Percentiles rank a stretch among this genome's conserved stretches.
Evolutionary conservation across 208 protist genomes (phyloP).

Genomic region (Leishmania guyanensis): DNA sequence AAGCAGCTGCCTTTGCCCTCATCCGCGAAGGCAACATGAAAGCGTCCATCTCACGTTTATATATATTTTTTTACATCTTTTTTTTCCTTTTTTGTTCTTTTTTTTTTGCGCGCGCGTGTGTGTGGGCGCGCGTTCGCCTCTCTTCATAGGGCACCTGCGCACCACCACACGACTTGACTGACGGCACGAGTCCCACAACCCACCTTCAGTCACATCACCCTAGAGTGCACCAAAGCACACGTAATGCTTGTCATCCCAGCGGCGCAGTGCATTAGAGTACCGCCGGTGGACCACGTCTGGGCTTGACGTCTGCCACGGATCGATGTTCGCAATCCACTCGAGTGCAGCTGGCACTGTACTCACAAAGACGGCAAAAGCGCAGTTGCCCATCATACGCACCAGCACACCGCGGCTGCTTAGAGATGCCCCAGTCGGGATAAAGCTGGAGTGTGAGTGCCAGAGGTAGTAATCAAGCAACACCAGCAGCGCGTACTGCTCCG

Average conservation of each 20-base stretch:
- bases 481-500: constrained; percentile 68
- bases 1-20: neutral
- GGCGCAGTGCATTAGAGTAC: constrained; percentile 80
- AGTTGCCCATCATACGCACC: constrained; percentile 6
- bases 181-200: neutral
- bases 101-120: no score
- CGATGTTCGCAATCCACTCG: constrained; percentile 60
- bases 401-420: neutral
- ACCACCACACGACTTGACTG: neutral
- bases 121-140: no score
- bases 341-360: constrained; percentile 20
- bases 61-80: neutral
- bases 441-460: constrained; percentile 8
- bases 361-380: constrained; percentile 53
- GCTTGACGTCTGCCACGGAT: constrained; percentile 63
- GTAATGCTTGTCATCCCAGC: constrained; percentile 82
- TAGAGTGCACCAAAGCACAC: constrained; percentile 64
- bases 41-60: neutral
- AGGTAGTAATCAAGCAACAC: constrained; percentile 70
- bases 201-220: neutral
- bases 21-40: neutral
- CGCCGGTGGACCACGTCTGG: constrained; percentile 69
- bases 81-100: no score
- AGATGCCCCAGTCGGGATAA: neutral
- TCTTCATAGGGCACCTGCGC: neutral